Base-by-base conservation (phyloP, 768 basidiomycete genomes). In the Rhodotorula graminis region DNA sequence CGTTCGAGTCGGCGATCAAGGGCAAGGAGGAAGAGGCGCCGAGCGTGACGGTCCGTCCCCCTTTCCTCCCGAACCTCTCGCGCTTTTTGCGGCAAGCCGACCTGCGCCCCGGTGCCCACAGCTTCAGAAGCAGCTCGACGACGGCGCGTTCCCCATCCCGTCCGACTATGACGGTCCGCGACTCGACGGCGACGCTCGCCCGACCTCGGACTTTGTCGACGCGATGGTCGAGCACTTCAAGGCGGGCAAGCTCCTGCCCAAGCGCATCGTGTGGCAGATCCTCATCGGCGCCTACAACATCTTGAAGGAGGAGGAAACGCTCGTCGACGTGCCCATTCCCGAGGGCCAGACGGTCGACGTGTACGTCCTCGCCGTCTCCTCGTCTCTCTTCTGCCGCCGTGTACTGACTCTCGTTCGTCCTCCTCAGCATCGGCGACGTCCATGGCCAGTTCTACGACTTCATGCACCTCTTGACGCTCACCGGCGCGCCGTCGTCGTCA, bases 371-470 rank as follows among this genome's bases (percentile, higher is more conserved):
- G 23, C n/a, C n/a, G n/a, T n/a, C n/a, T 33, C 16, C 44, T 33
- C 42, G 31, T 8, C 44, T 2, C 29, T 16, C 23, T 10, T 23
- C 23, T 7, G 9, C 21, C 12, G 2, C 7, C 3, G 27, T 12
- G n/a, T 1, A n/a, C 60, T 46, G 59, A 58, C 62, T n/a, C 15
- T 1, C 31, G 0, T 23, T 8, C 23, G 25, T 40, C 14, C 23
- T 31, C 11, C 11, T 9, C 60, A 71, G 70, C 21, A 61, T 61
- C 23, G 96, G 96, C 23, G 95, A 98, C 81, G 91, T 93, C 21
- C 93, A 96, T 81, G 93, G 93, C 40, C 95, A 97, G 85, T 95
- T 90, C 83, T 98, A 92, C 80, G 96, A 98, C 81, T 84, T 98
- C 75, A 82, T 94, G 65, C 89, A 98, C 82, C 84, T 99, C 27